Evolutionary conservation across 1,284 basidiomycete genomes (phyloP).

Genomic region (Rhizoctonia solani): DNA sequence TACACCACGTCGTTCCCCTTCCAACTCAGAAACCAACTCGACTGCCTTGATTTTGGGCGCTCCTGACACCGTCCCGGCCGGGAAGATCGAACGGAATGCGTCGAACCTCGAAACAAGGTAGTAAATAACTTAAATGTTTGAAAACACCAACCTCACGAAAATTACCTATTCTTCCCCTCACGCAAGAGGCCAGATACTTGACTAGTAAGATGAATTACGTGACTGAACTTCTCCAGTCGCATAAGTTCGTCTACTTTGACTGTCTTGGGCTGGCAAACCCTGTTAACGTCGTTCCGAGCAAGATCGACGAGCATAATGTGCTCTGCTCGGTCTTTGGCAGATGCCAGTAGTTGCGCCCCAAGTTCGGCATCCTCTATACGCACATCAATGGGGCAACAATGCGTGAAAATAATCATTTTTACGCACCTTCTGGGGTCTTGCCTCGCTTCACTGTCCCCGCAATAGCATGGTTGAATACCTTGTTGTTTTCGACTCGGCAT

Average conservation of each 20-base stretch:
- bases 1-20: slow-evolving; percentile 89
- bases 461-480: slow-evolving; percentile 97
- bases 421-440: slow-evolving; percentile 76
- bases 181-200: slow-evolving; percentile 90
- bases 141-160: not conserved
- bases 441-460: slow-evolving; percentile 94
- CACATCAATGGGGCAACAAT: not conserved
- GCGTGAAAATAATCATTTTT: no score
- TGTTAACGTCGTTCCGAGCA: slow-evolving; percentile 98
- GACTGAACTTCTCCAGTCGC: slow-evolving; percentile 93
- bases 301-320: slow-evolving; percentile 99
- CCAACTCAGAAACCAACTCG: slow-evolving; percentile 86
- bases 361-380: slow-evolving; percentile 81
- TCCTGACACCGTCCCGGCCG: slow-evolving; percentile 98
- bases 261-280: slow-evolving; percentile 93
- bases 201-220: slow-evolving; percentile 97
- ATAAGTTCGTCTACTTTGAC: slow-evolving; percentile 97
- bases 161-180: slow-evolving; percentile 78
- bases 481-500: slow-evolving; percentile 91
- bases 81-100: slow-evolving; percentile 98
- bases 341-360: slow-evolving; percentile 73
- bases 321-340: slow-evolving; percentile 95
- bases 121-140: not conserved
- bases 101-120: slow-evolving; percentile 72
- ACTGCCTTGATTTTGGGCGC: slow-evolving; percentile 99